Evolutionary conservation across 2,329 filamentous ascomycete species (phyloP).

Genomic region (Phyllosticta paracitricarpa): DNA sequence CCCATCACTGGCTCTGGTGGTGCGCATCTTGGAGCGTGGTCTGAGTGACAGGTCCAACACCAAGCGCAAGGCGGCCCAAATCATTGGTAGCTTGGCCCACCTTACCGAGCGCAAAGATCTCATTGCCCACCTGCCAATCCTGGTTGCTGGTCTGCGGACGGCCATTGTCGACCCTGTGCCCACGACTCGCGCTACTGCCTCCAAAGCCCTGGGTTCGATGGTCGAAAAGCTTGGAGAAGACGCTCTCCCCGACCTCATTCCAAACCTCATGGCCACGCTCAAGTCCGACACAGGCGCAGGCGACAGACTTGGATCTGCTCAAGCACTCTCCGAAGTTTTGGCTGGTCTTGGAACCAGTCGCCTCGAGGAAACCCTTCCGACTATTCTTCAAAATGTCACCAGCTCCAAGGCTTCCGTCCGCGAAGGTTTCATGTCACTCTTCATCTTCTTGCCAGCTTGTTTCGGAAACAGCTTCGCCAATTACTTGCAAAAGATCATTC

Average conservation of each 20-base stretch:
- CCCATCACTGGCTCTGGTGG: slow-evolving; percentile 86
- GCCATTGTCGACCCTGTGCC: slow-evolving; percentile 94
- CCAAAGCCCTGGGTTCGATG: slow-evolving; percentile 89
- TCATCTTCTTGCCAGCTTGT: slow-evolving; percentile 97
- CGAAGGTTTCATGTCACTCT: slow-evolving; percentile 98
- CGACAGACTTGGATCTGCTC: slow-evolving; percentile 89
- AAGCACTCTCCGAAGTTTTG: slow-evolving; percentile 91
- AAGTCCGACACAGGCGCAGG: slow-evolving; percentile 95
- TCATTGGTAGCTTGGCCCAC: slow-evolving; percentile 95
- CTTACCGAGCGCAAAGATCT: slow-evolving; percentile 94
- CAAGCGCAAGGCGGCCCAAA: slow-evolving; percentile 92
- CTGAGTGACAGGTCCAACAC: slow-evolving; percentile 84
- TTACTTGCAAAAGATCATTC: slow-evolving; percentile 91
- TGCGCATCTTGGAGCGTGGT: slow-evolving; percentile 88
- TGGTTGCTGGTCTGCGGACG: slow-evolving; percentile 79
- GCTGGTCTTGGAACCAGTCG: slow-evolving; percentile 87
- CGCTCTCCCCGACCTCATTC: slow-evolving; percentile 90
- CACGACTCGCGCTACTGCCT: slow-evolving; percentile 89
- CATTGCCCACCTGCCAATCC: slow-evolving; percentile 77
- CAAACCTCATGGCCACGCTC: slow-evolving; percentile 92
- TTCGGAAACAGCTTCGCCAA: slow-evolving; percentile 98
- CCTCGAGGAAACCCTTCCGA: slow-evolving; percentile 90
- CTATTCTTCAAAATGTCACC: slow-evolving; percentile 89
- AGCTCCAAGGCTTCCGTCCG: slow-evolving; percentile 83
- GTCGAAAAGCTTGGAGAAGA: slow-evolving; percentile 98